Evolutionary conservation across 345 rosid species (phyloP).

Genomic region (Camelina hispida): DNA sequence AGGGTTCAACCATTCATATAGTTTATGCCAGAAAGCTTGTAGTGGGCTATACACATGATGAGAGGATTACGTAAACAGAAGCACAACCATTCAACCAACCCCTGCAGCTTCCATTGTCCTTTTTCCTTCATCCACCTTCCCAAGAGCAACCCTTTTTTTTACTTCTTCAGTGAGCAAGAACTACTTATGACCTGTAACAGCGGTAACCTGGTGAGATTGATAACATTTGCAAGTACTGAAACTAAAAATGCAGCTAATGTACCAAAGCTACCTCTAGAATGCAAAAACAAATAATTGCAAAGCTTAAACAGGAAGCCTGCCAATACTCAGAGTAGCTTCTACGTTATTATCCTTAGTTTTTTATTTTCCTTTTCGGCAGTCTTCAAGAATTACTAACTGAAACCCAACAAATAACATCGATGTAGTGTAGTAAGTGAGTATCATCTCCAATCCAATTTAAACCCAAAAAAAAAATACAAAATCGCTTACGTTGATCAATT

Average conservation of each 20-base stretch:
- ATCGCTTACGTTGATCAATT: constrained; percentile 55
- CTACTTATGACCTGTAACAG: constrained; percentile 72
- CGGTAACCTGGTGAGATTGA: constrained; percentile 10
- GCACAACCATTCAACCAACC: constrained; percentile 36
- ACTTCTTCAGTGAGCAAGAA: constrained; percentile 52
- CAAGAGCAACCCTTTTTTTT: constrained; percentile 54
- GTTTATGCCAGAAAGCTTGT: constrained; percentile 41
- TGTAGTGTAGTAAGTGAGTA: neutral
- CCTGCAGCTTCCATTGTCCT: constrained; percentile 54
- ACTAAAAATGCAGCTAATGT: neutral
- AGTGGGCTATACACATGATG: constrained; percentile 47
- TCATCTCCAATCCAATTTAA: neutral
- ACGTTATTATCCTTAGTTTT: constrained; percentile 45
- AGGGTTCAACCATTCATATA: constrained; percentile 41
- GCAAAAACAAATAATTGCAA: constrained; percentile 69
- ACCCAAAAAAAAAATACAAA: constrained; percentile 17
- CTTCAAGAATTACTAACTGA: constrained; percentile 33
- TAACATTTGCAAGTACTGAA: constrained; percentile 18
- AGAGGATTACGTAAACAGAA: constrained; percentile 49
- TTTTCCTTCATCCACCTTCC: constrained; percentile 45
- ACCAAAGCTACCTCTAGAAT: constrained; percentile 74
- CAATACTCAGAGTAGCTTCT: constrained; percentile 59
- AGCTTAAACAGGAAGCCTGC: constrained; percentile 86
- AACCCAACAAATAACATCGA: neutral
- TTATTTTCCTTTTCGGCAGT: constrained; percentile 30